phyloP scores from a whole-genome alignment of 2,329 filamentous ascomycete genomes.

The Cylindrodendrum hubeiense region DNA sequence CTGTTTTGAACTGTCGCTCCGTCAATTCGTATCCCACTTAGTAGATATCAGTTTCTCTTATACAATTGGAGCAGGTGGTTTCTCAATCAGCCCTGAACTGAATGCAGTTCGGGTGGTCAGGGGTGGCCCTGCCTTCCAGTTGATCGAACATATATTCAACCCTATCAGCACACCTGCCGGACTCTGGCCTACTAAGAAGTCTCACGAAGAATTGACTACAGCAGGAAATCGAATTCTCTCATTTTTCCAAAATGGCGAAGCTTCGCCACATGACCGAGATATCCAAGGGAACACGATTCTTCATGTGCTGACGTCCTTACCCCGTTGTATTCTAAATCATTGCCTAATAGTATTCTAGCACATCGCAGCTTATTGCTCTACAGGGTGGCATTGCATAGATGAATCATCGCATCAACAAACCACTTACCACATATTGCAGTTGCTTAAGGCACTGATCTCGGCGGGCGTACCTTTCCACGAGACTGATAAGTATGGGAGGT shows the following conservation, averaged over 20 bases:
- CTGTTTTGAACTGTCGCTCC: not conserved
- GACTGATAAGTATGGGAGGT: not conserved
- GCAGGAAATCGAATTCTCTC: not conserved
- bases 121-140: not conserved
- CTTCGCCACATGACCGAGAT: not conserved
- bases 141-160: not conserved
- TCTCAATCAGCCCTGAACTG: not conserved
- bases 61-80: conserved; percentile 5
- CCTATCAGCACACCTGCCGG: accelerated
- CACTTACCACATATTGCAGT: not conserved
- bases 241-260: conserved; percentile 6
- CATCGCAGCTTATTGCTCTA: not conserved
- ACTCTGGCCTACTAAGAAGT: not conserved
- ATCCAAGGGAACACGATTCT: not conserved
- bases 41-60: conserved; percentile 4
- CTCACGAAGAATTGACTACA: not conserved
- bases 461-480: not conserved
- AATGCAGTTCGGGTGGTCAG: not conserved
- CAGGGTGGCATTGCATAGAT: not conserved
- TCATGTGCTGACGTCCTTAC: not conserved
- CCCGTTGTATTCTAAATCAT: not conserved
- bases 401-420: not conserved
- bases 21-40: not conserved
- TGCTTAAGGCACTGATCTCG: not conserved
- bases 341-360: not conserved